A percentile compares a stretch with the other conserved stretches of the same genome.
phyloP scores from a whole-genome alignment of 805 yeast species.

The Geotrichum ghanense region DNA sequence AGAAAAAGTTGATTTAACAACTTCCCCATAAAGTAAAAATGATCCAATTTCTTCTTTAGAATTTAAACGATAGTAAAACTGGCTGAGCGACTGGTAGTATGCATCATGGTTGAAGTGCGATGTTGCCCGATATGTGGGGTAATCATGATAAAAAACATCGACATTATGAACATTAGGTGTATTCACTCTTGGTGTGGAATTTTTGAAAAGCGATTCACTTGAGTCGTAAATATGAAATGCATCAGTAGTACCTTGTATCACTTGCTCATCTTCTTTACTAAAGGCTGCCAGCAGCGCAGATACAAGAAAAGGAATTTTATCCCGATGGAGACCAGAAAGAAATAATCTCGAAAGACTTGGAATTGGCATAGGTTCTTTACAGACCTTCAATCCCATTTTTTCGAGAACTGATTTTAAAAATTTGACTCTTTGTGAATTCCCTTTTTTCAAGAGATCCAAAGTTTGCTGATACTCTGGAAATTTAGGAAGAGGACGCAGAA shows the following conservation, averaged over 20 bases:
- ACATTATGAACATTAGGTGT: conserved; percentile 51
- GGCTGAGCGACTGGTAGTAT: conserved; percentile 39
- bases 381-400: conserved; percentile 58
- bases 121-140: conserved; percentile 44
- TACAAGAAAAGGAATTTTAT: conserved; percentile 26
- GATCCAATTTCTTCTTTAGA: conserved; percentile 39
- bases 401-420: conserved; percentile 48
- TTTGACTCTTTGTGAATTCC: conserved; percentile 34
- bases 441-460: conserved; percentile 31
- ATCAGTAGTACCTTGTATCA: conserved; percentile 4
- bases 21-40: conserved; percentile 66
- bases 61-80: conserved; percentile 6
- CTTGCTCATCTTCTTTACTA: conserved; percentile 20
- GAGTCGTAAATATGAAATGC: conserved; percentile 4
- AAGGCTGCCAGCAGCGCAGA: conserved; percentile 22
- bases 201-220: neutral
- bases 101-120: conserved; percentile 59
- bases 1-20: conserved; percentile 76
- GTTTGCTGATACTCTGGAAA: conserved; percentile 23
- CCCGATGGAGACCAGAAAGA: conserved; percentile 33
- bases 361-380: conserved; percentile 35
- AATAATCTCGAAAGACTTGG: conserved; percentile 65
- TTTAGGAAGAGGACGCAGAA: conserved; percentile 26
- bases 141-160: conserved; percentile 31
- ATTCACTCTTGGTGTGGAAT: neutral